These are phyloP conservation scores for Xylariaceae sp. DNA, from an alignment of 2,329 filamentous ascomycete species.

Conservation along the genomic window DNA sequence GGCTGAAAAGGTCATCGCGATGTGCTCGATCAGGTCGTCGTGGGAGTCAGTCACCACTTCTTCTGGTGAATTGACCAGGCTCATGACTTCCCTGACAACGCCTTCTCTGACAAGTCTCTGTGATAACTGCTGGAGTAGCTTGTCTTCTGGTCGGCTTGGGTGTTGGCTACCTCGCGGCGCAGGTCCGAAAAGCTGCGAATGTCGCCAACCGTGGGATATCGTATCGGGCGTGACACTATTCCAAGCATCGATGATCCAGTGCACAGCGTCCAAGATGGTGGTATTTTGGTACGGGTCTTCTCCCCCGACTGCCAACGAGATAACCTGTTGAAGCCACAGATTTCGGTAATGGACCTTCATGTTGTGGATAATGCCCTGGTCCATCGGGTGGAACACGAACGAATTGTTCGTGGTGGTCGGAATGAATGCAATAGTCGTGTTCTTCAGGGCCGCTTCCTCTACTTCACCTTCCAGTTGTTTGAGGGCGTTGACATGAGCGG, in stretches of 20 bases:
- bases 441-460: not conserved
- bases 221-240: not conserved
- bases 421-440: not conserved
- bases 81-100: not conserved
- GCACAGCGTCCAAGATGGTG: not conserved
- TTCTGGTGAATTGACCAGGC: not conserved
- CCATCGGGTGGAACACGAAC: not conserved
- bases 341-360: not conserved
- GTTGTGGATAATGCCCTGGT: not conserved
- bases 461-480: not conserved
- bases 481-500: not conserved
- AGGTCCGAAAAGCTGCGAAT: not conserved
- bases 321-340: not conserved
- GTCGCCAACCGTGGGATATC: not conserved
- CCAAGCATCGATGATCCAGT: not conserved
- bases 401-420: not conserved
- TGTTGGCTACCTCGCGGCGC: not conserved
- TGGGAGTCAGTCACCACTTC: not conserved
- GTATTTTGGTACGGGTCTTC: not conserved
- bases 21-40: not conserved
- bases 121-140: not conserved
- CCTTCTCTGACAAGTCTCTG: not conserved
- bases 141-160: not conserved
- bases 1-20: not conserved
- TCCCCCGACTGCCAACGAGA: not conserved